These are phyloP conservation scores for Chalciporus piperatus DNA, from an alignment of 768 basidiomycete species.

Conservation along the genomic window DNA sequence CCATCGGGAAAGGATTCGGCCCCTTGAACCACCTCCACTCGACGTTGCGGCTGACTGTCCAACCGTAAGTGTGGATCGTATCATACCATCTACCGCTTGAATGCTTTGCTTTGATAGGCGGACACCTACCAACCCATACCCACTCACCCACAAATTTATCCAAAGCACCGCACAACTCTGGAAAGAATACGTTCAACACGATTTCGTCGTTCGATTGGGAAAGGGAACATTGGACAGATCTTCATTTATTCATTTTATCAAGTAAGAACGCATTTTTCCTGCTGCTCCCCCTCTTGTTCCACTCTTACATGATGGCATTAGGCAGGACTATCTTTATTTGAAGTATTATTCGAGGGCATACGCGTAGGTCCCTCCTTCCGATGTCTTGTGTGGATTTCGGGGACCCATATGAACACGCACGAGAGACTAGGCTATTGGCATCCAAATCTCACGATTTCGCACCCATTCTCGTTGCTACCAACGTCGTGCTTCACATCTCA, in stretches of 20 bases:
- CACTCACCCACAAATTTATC: conserved; percentile 66
- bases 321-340: conserved; percentile 80
- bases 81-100: too few species aligned
- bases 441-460: conserved; percentile 70
- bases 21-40: conserved; percentile 86
- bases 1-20: conserved; percentile 74
- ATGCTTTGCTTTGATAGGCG: too few species aligned
- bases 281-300: not conserved
- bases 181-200: conserved; percentile 78
- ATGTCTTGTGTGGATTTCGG: too few species aligned
- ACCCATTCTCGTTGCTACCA: conserved; percentile 59
- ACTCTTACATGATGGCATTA: conserved; percentile 22
- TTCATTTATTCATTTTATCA: conserved; percentile 83
- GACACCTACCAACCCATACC: conserved; percentile 59
- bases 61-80: conserved; percentile 45
- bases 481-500: conserved; percentile 61
- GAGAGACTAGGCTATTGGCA: conserved; percentile 56
- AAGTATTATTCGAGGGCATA: conserved; percentile 86
- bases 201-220: conserved; percentile 77
- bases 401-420: not conserved
- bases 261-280: conserved; percentile 54
- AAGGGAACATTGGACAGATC: conserved; percentile 61
- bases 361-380: conserved; percentile 42
- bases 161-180: conserved; percentile 52
- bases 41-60: conserved; percentile 45